Percentiles rank a stretch among this genome's conserved stretches.
These are phyloP conservation scores for Trichoderma afroharzianum DNA, from an alignment of 2,329 filamentous ascomycete species.

Conservation along the genomic window DNA sequence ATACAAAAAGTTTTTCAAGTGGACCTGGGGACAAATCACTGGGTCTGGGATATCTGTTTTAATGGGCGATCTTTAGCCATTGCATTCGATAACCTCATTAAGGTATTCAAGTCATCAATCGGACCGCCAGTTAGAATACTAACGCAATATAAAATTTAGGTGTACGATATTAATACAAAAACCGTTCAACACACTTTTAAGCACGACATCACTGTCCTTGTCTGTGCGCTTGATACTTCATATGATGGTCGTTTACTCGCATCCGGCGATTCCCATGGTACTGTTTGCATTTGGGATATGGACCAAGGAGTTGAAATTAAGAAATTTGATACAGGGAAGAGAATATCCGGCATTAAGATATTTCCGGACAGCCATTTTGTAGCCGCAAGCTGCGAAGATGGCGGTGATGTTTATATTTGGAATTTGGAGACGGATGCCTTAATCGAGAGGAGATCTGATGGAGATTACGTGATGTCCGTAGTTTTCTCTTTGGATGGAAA, in stretches of 20 bases:
- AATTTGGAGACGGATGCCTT: not conserved
- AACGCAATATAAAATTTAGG: not conserved
- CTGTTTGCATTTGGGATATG: not conserved
- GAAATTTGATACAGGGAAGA: not conserved
- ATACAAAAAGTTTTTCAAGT: not conserved
- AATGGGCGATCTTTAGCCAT: not conserved
- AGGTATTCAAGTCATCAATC: not conserved
- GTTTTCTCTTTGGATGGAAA: not conserved
- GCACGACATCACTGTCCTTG: not conserved
- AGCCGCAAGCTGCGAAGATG: not conserved
- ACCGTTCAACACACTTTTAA: not conserved
- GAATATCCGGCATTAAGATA: not conserved
- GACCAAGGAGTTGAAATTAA: not conserved
- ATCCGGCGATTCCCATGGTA: not conserved
- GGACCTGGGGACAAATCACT: rapidly evolving
- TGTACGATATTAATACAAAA: not conserved
- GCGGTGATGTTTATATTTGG: not conserved
- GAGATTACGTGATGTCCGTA: rapidly evolving
- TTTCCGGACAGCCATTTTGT: not conserved
- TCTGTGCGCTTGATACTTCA: not conserved
- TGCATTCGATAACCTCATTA: rapidly evolving
- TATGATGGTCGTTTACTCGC: not conserved
- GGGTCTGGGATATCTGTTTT: not conserved
- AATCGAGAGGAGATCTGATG: too few species aligned
- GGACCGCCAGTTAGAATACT: not conserved